Percentiles rank a stretch among this genome's conserved stretches.
Evolutionary conservation across 2,329 filamentous ascomycete species (phyloP).

Genomic region (Peltaster fructicola): DNA sequence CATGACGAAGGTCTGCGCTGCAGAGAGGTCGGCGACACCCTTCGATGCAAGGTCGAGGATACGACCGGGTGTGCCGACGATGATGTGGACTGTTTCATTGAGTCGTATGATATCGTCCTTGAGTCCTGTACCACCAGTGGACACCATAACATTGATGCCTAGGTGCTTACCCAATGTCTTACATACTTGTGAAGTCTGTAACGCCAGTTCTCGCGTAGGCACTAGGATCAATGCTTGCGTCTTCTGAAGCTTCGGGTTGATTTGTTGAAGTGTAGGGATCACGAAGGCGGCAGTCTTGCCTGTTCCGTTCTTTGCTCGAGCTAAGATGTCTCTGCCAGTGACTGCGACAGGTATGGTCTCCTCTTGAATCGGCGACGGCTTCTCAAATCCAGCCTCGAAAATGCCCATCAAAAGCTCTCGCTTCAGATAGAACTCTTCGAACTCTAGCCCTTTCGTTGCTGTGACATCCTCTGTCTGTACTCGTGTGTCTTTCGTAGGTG

Average conservation of each 20-base stretch:
- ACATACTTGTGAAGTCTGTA: slow-evolving; percentile 98
- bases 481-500: slow-evolving; percentile 57
- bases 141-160: slow-evolving; percentile 97
- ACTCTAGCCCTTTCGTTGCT: slow-evolving; percentile 91
- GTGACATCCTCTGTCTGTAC: slow-evolving; percentile 94
- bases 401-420: slow-evolving; percentile 96
- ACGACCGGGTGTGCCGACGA: slow-evolving; percentile 90
- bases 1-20: slow-evolving; percentile 98
- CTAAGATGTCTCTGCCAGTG: slow-evolving; percentile 85
- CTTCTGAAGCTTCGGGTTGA: slow-evolving; percentile 92
- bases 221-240: slow-evolving; percentile 94
- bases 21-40: slow-evolving; percentile 85
- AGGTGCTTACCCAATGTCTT: slow-evolving; percentile 96
- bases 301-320: slow-evolving; percentile 94
- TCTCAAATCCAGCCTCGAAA: slow-evolving; percentile 97
- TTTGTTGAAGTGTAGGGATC: slow-evolving; percentile 83
- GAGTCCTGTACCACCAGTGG: slow-evolving; percentile 84
- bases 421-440: slow-evolving; percentile 92
- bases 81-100: slow-evolving; percentile 87
- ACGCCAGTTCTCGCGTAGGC: slow-evolving; percentile 85
- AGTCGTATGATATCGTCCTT: slow-evolving; percentile 94
- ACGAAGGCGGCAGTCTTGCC: slow-evolving; percentile 97
- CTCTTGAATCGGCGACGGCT: slow-evolving; percentile 97
- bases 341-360: slow-evolving; percentile 94
- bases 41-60: slow-evolving; percentile 94